Conservation (phyloP, 768 basidiomycete species). For the Rhizopogon vesiculosus region DNA sequence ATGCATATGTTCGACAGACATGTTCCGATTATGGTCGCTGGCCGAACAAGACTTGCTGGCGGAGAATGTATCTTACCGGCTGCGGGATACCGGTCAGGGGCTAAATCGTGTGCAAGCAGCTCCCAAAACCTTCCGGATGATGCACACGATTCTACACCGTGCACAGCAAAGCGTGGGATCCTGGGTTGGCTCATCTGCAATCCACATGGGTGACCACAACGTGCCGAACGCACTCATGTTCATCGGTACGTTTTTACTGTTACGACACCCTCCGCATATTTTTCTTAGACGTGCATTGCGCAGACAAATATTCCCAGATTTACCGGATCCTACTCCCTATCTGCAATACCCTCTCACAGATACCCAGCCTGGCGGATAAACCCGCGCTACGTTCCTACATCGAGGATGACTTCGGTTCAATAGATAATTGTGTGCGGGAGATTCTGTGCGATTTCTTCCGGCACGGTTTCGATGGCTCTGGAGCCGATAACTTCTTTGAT, state of each 20-base stretch:
- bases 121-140: constrained; percentile 86
- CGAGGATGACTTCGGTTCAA: constrained; percentile 77
- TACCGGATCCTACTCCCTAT: constrained; percentile 87
- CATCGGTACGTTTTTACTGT: constrained; percentile 43
- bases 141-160: constrained; percentile 82
- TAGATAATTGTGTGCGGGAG: constrained; percentile 62
- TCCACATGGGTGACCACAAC: constrained; percentile 84
- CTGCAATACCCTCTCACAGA: constrained; percentile 75
- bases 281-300: neutral
- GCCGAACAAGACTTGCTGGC: constrained; percentile 81
- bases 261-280: neutral
- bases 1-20: constrained; percentile 42
- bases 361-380: constrained; percentile 59
- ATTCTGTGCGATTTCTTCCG: constrained; percentile 83
- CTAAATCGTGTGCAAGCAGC: constrained; percentile 84
- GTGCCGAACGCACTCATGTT: constrained; percentile 67
- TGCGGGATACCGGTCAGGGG: constrained; percentile 89
- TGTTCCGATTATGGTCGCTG: constrained; percentile 84
- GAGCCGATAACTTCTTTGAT: constrained; percentile 89
- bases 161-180: constrained; percentile 76
- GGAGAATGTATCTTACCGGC: constrained; percentile 67
- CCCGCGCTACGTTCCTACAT: constrained; percentile 73
- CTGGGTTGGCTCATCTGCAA: constrained; percentile 85
- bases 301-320: constrained; percentile 87
- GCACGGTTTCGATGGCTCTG: constrained; percentile 86